Conservation (phyloP, 768 basidiomycete species). For the Lentinula guzmanii region DNA sequence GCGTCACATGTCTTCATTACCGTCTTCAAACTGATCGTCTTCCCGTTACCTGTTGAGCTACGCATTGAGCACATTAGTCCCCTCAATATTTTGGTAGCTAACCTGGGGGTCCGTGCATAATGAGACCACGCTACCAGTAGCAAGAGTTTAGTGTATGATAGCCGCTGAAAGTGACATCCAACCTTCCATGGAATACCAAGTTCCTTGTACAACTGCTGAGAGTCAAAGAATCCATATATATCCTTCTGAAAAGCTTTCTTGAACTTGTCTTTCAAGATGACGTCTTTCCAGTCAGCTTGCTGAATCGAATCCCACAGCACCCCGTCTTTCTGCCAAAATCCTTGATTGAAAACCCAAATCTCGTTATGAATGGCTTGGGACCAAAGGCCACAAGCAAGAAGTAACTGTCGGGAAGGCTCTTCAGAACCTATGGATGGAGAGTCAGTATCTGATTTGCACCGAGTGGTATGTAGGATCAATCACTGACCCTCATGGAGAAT, state of each 20-base stretch:
- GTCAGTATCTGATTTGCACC: neutral
- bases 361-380: conserved; percentile 54
- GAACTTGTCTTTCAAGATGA: conserved; percentile 64
- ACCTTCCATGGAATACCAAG: conserved; percentile 84
- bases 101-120: conserved; percentile 81
- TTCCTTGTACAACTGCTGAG: conserved; percentile 65
- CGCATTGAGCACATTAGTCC: conserved; percentile 48
- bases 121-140: conserved; percentile 60
- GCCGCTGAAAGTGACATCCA: neutral
- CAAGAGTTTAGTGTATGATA: neutral
- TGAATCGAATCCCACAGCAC: conserved; percentile 57
- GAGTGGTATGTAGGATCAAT: neutral
- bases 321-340: conserved; percentile 60
- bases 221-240: conserved; percentile 74
- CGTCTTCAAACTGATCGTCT: conserved; percentile 76
- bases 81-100: conserved; percentile 4
- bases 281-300: conserved; percentile 67
- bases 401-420: conserved; percentile 41
- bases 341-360: conserved; percentile 73
- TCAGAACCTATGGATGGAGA: conserved; percentile 31
- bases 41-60: conserved; percentile 84
- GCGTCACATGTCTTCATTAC: conserved; percentile 72
- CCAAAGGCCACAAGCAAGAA: conserved; percentile 50
- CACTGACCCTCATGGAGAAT: conserved; percentile 54
- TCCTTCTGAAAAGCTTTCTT: conserved; percentile 69